Evolutionary conservation across 129 eudicot species (phyloP), one percentile per base, ranked within the genome.

Genomic region (Saussurea involucrata): DNA sequence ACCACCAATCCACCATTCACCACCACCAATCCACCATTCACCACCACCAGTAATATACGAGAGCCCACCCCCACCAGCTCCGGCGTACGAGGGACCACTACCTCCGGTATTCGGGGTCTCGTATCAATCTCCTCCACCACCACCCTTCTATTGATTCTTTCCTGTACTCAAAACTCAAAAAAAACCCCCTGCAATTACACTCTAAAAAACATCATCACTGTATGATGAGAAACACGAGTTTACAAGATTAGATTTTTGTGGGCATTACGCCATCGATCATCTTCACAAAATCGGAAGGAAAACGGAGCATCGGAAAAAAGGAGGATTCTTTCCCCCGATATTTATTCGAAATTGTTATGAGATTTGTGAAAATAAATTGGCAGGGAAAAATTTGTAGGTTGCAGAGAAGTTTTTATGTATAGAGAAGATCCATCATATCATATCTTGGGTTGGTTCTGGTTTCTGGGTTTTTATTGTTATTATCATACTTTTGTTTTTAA

Each of bases 81-180:
- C 96, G 0, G 67, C 78, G n/a, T 90, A 82, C 44, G 93, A 82
- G 24, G 95, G 90, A 11, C 95, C 95, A 17, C 73, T 92, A 78
- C 97, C 97, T 3, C 97, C 97, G 0, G 78, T 92, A 20, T 2
- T 78, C 22, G 89, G 95, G 18, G 92, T 92, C 61, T 80, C 95
- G 8, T 92, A 92, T 29, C 82, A 89, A 25, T 92, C 97, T 55
- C 97, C 97, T 12, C 97, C 97, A 1, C 97, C 95, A 27, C 97
- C 97, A 42, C 95, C 97, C 75, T 91, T 82, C 82, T 91, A 91
- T 88, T 92, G 87, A 92, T 92, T 91, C 93, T 85, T 91, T 58
- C 85, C 82, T 73, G 66, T 83, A 71, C 84, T 78, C 72, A 20
- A 53, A 76, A 82, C 64, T 71, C 75, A 77, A 72, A 76, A 57